Base-by-base conservation (phyloP, 352 stramenopile species). In the Globisporangium nodosum region DNA sequence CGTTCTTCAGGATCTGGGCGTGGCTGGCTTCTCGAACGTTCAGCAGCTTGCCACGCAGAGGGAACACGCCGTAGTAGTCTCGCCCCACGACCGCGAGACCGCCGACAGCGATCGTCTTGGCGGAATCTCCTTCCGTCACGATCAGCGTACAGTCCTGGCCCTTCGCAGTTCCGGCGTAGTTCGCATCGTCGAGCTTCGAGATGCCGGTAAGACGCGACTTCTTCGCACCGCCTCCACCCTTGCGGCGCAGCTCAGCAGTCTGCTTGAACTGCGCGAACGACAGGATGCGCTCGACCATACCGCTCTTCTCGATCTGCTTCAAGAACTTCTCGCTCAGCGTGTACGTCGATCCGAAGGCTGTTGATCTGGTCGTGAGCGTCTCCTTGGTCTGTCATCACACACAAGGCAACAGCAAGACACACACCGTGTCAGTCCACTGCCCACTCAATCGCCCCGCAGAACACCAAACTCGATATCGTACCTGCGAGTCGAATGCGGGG, bases 1-100 rank as follows among this genome's bases (percentile, higher is more conserved):
- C 92, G 75, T 99, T 99, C 58, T 98, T 98, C 51, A 96, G 66
- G 46, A 99, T 90, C 65, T 99, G 94, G 5, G 78, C 72, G 64
- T 98, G 87, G n/a, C 86, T 97, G 39, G 97, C 97, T 85, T 99
- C 98, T 20, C 98, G 96, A 35, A 99, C 98, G 68, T 99, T 99
- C 18, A 99, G 75, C 49, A 98, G 90, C 71, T 99, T 99, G 35
- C 97, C 97, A 37, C 93, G 85, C 11, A 99, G 71, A 5, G 97
- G 97, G 70, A 99, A 99, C 1, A 99, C 97, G 45, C 97, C 97
- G 66, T 98, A 99, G 45, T 96, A 85, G 59, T 99, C 93, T 57
- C 97, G 76, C 5, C 97, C 96, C 49, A 99, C 92, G 12, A 99
- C 90, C 30, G 94, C 83, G 4, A 99, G 73, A 33, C 97, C 97